Percentiles rank a stretch among this genome's conserved stretches.
Evolutionary conservation across 805 yeast species (phyloP).

Genomic region (Nakazawaea laoshanensis): DNA sequence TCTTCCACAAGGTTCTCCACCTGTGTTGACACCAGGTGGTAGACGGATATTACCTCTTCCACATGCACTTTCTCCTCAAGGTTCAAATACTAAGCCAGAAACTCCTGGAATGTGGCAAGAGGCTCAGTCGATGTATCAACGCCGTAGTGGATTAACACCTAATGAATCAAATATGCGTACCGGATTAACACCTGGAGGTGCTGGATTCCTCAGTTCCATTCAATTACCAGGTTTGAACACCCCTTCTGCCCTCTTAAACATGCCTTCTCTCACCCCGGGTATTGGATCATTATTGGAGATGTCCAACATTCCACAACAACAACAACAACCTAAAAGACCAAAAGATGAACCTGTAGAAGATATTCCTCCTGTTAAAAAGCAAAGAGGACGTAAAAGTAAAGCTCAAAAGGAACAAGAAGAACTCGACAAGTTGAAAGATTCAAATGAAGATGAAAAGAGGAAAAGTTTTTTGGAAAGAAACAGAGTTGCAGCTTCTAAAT

Average conservation of each 20-base stretch:
- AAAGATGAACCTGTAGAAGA: background rate
- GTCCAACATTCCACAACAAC: background rate
- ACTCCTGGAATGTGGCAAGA: slow-evolving; percentile 11
- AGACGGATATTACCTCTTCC: slow-evolving; percentile 43
- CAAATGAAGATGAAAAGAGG: slow-evolving; percentile 55
- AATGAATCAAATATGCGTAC: slow-evolving; percentile 66
- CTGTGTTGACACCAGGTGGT: slow-evolving; percentile 48
- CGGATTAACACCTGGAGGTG: slow-evolving; percentile 65
- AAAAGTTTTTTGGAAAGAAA: slow-evolving; percentile 82
- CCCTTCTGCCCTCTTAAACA: slow-evolving; percentile 7
- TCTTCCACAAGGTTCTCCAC: slow-evolving; percentile 26
- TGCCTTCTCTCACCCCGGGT: slow-evolving; percentile 41
- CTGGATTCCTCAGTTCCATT: slow-evolving; percentile 23
- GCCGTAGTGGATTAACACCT: slow-evolving; percentile 53
- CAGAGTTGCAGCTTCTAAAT: slow-evolving; percentile 93
- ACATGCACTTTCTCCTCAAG: slow-evolving; percentile 11
- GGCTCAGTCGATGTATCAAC: slow-evolving; percentile 10
- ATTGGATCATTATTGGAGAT: slow-evolving; percentile 20
- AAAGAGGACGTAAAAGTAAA: slow-evolving; percentile 7
- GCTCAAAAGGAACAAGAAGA: slow-evolving; percentile 5
- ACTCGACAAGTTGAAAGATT: slow-evolving; percentile 16
- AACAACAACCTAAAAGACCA: slow-evolving; percentile 5
- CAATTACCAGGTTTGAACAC: slow-evolving; percentile 26
- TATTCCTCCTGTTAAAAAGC: slow-evolving; percentile 3
- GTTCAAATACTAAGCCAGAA: slow-evolving; percentile 11